phyloP scores from a whole-genome alignment of 331 rosid species.

The Prunus yedoensis region DNA sequence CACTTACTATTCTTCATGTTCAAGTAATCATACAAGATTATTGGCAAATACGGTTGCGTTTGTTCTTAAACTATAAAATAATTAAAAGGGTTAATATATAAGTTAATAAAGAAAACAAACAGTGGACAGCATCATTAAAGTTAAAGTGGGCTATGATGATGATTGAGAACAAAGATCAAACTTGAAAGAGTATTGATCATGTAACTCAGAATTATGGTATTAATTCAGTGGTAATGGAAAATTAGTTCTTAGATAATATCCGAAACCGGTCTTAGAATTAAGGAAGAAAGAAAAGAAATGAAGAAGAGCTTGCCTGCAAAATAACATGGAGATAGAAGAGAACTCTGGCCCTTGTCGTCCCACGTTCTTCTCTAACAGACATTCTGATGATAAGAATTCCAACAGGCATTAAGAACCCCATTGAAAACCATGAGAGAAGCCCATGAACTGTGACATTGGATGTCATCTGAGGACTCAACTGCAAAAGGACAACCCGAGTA shows the following conservation, averaged over 20 bases:
- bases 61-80: background rate
- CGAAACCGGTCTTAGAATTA: background rate
- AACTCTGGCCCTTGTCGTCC: constrained; percentile 47
- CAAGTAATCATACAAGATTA: constrained; percentile 22
- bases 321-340: constrained; percentile 77
- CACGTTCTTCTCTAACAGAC: constrained; percentile 45
- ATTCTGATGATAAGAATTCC: constrained; percentile 80
- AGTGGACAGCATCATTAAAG: constrained; percentile 61
- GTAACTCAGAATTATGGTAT: background rate
- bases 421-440: constrained; percentile 75
- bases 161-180: constrained; percentile 34
- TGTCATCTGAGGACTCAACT: constrained; percentile 59
- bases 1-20: constrained; percentile 21
- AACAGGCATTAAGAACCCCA: constrained; percentile 77
- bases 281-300: background rate
- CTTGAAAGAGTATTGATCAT: constrained; percentile 31
- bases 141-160: constrained; percentile 52
- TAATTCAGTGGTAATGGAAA: background rate
- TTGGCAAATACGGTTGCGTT: background rate
- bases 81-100: background rate
- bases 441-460: constrained; percentile 75
- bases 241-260: background rate
- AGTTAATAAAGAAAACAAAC: constrained; percentile 13
- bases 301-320: constrained; percentile 64
- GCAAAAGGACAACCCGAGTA: constrained; percentile 12